These are phyloP conservation scores for Delitschia confertaspora DNA, from an alignment of 495 filamentous ascomycete species.

Conservation along the genomic window DNA sequence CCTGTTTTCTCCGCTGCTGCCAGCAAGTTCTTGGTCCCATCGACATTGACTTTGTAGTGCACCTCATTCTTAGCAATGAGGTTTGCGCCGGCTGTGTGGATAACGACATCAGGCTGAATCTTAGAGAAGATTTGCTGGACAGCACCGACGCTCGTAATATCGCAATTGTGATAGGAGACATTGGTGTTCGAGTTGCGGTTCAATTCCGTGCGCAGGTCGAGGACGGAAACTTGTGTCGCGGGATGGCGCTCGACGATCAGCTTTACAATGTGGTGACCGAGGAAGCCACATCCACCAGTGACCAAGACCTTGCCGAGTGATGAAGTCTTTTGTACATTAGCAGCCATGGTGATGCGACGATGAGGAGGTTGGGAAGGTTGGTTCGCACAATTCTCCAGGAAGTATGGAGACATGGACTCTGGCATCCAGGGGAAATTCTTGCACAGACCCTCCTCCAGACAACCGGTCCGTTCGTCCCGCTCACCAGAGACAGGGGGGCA, in stretches of 20 bases:
- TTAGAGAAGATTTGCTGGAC: constrained; percentile 58
- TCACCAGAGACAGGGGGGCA: no score
- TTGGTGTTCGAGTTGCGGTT: constrained; percentile 58
- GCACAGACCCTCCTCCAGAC: no score
- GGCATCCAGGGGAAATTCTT: no score
- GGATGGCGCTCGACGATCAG: constrained; percentile 40
- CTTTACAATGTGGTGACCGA: constrained; percentile 45
- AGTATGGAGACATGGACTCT: no score
- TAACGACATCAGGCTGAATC: constrained; percentile 76
- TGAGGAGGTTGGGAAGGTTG: no score
- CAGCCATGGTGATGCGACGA: no score
- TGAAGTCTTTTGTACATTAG: no score
- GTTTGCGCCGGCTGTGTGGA: constrained; percentile 67
- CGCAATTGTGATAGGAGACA: constrained; percentile 72
- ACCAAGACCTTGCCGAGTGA: constrained; percentile 41
- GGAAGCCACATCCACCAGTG: constrained; percentile 47
- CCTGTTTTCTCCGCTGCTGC: constrained; percentile 62
- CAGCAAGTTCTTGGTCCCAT: constrained; percentile 72
- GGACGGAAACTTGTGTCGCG: constrained; percentile 59
- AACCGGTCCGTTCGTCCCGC: no score
- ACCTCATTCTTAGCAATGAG: constrained; percentile 40
- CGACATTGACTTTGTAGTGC: constrained; percentile 83
- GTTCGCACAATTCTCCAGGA: no score
- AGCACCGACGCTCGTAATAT: constrained; percentile 67
- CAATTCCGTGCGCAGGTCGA: constrained; percentile 69